Evolutionary conservation across 371 early-diverging fungal species (phyloP).

Genomic region (Dichotomocladium elegans): DNA sequence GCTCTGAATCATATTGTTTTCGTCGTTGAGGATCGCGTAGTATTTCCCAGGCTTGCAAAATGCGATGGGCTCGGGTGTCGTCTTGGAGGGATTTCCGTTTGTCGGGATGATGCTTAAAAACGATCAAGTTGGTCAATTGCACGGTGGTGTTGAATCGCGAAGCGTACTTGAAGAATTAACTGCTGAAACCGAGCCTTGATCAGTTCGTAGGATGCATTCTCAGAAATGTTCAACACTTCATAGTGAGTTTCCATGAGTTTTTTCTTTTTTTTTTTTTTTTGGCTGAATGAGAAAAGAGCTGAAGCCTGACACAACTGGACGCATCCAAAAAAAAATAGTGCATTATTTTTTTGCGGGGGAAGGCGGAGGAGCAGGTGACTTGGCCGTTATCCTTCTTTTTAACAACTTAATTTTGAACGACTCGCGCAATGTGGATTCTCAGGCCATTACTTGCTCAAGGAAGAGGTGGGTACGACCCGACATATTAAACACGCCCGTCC

Average conservation of each 20-base stretch:
- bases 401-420: background rate
- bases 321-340: too few species aligned
- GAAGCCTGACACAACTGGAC: too few species aligned
- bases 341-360: background rate
- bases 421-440: background rate
- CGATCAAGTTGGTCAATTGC: background rate
- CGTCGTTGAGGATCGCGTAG: conserved; percentile 29
- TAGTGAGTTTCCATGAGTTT: conserved; percentile 36
- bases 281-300: too few species aligned
- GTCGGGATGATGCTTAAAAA: conserved; percentile 49
- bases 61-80: conserved; percentile 25
- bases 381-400: too few species aligned
- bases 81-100: conserved; percentile 15
- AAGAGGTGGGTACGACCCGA: background rate
- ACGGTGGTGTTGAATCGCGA: background rate
- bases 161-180: conserved; percentile 38
- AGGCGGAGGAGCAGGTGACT: background rate
- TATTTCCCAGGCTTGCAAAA: conserved; percentile 46
- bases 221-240: conserved; percentile 34
- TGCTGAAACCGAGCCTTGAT: conserved; percentile 49
- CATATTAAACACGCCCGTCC: background rate
- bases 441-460: background rate
- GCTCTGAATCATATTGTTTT: conserved; percentile 35
- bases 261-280: background rate
- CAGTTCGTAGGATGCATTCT: conserved; percentile 30